These are phyloP conservation scores for Alternaria sp. DNA, from an alignment of 2,329 filamentous ascomycete species.

Conservation along the genomic window DNA sequence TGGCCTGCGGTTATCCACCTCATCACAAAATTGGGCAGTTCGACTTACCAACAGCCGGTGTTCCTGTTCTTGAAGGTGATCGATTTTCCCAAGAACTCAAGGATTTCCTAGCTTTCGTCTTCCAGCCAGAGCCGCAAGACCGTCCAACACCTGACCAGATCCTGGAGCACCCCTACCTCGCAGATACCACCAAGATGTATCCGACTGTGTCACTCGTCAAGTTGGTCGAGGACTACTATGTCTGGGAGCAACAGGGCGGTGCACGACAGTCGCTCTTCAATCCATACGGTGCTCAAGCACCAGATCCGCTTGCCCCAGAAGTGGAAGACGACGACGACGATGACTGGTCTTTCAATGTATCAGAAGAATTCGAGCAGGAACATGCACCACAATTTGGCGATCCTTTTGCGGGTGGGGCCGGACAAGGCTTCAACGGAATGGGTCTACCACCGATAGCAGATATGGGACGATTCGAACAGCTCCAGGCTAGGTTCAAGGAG, in stretches of 20 bases:
- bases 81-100: conserved; percentile 73
- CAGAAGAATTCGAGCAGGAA: conserved; percentile 63
- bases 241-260: conserved; percentile 78
- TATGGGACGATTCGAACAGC: conserved; percentile 43
- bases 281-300: conserved; percentile 63
- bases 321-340: conserved; percentile 55
- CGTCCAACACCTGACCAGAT: conserved; percentile 74
- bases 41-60: conserved; percentile 51
- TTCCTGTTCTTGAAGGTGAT: conserved; percentile 74
- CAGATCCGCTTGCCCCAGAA: conserved; percentile 55
- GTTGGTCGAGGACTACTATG: conserved; percentile 73
- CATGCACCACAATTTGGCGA: conserved; percentile 53
- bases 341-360: conserved; percentile 71
- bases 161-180: conserved; percentile 72
- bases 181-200: conserved; percentile 66
- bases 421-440: conserved; percentile 41
- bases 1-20: conserved; percentile 78
- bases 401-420: conserved; percentile 49
- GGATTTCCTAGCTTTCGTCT: conserved; percentile 74
- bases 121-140: conserved; percentile 71
- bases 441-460: conserved; percentile 44
- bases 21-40: conserved; percentile 58
- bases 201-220: conserved; percentile 69
- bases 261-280: conserved; percentile 70
- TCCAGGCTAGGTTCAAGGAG: conserved; percentile 62